Percentiles rank a stretch among this genome's conserved stretches.
These are phyloP conservation scores for Botryobasidium botryosum DNA, from an alignment of 768 basidiomycete species.

Conservation along the genomic window DNA sequence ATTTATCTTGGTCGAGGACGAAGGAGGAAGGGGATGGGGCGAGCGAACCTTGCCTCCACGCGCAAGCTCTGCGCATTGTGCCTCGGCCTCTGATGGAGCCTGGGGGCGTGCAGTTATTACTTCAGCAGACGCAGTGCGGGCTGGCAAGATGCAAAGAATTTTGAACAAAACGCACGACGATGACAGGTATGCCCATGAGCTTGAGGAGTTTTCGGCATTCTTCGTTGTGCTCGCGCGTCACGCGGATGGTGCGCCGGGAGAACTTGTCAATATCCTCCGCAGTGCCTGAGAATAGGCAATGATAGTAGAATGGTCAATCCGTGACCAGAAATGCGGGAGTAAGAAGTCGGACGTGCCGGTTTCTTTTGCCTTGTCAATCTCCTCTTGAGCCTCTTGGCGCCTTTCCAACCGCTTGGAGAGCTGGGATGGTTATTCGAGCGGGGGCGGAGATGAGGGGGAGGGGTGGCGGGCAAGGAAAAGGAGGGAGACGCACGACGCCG, in stretches of 20 bases:
- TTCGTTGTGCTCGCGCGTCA: conserved; percentile 90
- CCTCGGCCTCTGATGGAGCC: conserved; percentile 98
- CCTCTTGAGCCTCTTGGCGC: conserved; percentile 86
- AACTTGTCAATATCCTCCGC: conserved; percentile 85
- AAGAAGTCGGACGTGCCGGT: conserved; percentile 36
- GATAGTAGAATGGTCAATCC: neutral
- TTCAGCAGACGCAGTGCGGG: neutral
- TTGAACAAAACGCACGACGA: conserved; percentile 42
- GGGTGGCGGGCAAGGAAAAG: neutral
- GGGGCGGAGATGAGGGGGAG: conserved; percentile 3
- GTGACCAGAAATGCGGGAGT: neutral
- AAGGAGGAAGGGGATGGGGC: neutral
- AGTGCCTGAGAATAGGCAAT: conserved; percentile 33
- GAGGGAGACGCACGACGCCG: conserved; percentile 58
- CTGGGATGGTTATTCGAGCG: conserved; percentile 25
- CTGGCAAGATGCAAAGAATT: neutral
- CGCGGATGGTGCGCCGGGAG: conserved; percentile 79
- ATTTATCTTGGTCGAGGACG: neutral
- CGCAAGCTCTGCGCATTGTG: conserved; percentile 97
- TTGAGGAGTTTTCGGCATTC: conserved; percentile 75
- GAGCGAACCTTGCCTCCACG: conserved; percentile 67
- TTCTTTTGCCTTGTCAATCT: conserved; percentile 92
- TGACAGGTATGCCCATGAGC: conserved; percentile 94
- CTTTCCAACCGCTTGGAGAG: conserved; percentile 90
- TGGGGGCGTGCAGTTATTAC: conserved; percentile 19